Evolutionary conservation across 768 basidiomycete species (phyloP), one percentile per base, ranked within the genome.

Genomic region (Pleurotus salmoneostramineus): DNA sequence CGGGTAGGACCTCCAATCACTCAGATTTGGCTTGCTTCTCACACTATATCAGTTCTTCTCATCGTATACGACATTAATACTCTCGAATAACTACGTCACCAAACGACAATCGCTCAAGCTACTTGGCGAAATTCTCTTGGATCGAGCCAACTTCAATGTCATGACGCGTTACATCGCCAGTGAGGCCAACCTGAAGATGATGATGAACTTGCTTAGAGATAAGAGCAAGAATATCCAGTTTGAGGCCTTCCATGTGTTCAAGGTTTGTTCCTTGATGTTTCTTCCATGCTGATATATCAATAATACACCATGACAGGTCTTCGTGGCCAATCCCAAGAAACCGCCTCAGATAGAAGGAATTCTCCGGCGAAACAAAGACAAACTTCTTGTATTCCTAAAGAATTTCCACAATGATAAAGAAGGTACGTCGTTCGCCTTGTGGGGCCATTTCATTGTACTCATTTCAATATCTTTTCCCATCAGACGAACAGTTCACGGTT

Each of bases 181-280:
- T 66, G 97, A 98, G 68, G 89, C 87, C 32, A 99, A 98, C 70
- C 81, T 99, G 62, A 98, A 98, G 87, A 93, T 96, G 89, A 97
- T 99, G 93, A 99, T 99, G 97, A 98, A 98, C 72, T 82, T 98
- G 57, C 78, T 99, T 57, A 83, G 95, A 61, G 94, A 98, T 71
- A 97, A 95, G 83, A 98, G 95, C 82, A 93, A 94, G 81, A 99
- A 99, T 72, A 98, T 99, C 47, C 97, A 99, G 71, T 99, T 98
- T 58, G 97, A 99, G 71, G 96, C 97, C 2, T 99, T 99, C 75
- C 97, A 99, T 66, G 97, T 99, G 40, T 99, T 99, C 84, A 99
- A 98, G 85, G 96, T 94, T 56, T n/a, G 82, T 45, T 15, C 44
- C 66, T 2, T 12, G 32, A 21, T 6, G 15, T 56, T 15, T 12